Conservation (phyloP, 2,329 filamentous ascomycete species). For the Nothopassalora personata region DNA sequence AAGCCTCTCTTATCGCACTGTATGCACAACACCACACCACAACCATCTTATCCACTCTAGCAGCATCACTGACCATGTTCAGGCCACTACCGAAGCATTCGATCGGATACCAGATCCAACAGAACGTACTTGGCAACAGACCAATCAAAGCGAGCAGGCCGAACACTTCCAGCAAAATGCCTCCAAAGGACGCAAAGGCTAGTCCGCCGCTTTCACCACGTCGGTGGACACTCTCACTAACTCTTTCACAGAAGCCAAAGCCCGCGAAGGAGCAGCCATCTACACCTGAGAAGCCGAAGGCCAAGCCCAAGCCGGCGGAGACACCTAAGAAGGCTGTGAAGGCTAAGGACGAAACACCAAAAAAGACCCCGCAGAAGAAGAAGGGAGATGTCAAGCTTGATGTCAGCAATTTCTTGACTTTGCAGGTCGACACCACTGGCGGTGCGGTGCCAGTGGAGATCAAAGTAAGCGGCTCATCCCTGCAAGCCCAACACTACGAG, state of each 20-base stretch:
- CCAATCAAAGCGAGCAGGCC: neutral
- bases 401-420: constrained; percentile 8
- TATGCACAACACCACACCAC: neutral
- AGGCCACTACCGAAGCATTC: neutral
- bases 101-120: neutral
- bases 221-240: neutral
- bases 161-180: neutral
- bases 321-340: constrained; percentile 4
- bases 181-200: constrained; percentile 24
- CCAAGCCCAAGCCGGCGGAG: constrained; percentile 10
- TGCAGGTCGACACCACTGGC: constrained; percentile 14
- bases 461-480: constrained; percentile 19
- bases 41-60: neutral
- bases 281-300: constrained; percentile 16
- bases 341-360: neutral
- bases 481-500: constrained; percentile 15
- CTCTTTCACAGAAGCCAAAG: constrained; percentile 5
- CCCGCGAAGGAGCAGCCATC: constrained; percentile 4
- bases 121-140: neutral
- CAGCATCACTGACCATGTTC: neutral
- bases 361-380: constrained; percentile 18
- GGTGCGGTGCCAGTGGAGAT: constrained; percentile 24
- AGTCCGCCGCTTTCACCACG: neutral
- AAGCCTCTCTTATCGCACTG: neutral
- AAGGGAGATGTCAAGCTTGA: constrained; percentile 13